phyloP scores from a whole-genome alignment of 176 grass and related monocot species.

The Zoysia japonica region DNA sequence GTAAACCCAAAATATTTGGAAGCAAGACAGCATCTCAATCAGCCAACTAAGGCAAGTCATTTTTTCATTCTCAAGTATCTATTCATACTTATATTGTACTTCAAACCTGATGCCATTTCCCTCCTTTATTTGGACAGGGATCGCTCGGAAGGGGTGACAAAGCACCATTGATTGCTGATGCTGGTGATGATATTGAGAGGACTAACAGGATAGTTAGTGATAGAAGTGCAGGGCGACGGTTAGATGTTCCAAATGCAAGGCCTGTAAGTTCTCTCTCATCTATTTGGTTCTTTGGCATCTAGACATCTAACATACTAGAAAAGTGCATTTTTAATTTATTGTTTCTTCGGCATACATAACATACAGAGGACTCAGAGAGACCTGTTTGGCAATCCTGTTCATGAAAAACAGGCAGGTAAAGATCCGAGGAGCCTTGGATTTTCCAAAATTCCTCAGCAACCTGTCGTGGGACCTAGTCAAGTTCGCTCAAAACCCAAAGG shows the following conservation, averaged over 20 bases:
- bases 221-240: constrained; percentile 46
- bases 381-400: constrained; percentile 40
- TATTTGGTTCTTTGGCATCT: constrained; percentile 19
- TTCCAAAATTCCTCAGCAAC: constrained; percentile 50
- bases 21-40: constrained; percentile 73
- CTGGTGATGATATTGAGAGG: constrained; percentile 48
- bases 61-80: constrained; percentile 27
- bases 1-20: constrained; percentile 99
- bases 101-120: constrained; percentile 29
- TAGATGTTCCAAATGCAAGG: constrained; percentile 46
- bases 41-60: constrained; percentile 56
- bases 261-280: constrained; percentile 50
- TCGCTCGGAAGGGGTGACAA: constrained; percentile 50
- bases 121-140: constrained; percentile 47
- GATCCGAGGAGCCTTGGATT: constrained; percentile 45
- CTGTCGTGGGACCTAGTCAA: constrained; percentile 47
- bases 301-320: not conserved
- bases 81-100: not conserved
- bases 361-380: constrained; percentile 54
- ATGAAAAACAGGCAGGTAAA: constrained; percentile 59
- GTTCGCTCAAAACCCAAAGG: constrained; percentile 49
- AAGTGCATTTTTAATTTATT: constrained; percentile 23
- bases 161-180: constrained; percentile 35
- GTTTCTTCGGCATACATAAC: constrained; percentile 31
- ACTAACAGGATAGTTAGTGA: constrained; percentile 40